These are phyloP conservation scores for Myriangium duriaei DNA, from an alignment of 2,329 filamentous ascomycete genomes.

Conservation along the genomic window DNA sequence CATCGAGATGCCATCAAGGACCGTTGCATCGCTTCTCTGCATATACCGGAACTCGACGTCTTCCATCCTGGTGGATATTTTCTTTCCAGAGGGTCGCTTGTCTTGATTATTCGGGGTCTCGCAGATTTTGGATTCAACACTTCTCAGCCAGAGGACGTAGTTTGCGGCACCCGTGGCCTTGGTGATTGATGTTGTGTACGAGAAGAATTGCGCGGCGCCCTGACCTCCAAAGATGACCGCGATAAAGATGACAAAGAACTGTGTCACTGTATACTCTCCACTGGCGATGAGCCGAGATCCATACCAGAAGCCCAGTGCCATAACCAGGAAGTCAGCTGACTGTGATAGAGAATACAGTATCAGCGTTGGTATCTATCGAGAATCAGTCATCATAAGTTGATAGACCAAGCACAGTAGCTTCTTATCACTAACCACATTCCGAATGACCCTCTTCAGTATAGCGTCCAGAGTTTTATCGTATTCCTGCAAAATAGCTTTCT, in stretches of 20 bases:
- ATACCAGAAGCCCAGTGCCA: constrained; percentile 26
- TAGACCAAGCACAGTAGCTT: too few relatives aligned
- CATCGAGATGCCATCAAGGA: constrained; percentile 19
- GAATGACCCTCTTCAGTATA: constrained; percentile 17
- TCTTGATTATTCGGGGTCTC: constrained; percentile 24
- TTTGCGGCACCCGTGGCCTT: constrained; percentile 28
- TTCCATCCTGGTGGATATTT: constrained; percentile 14
- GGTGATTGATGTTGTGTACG: constrained; percentile 37
- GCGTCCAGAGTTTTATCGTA: constrained; percentile 18
- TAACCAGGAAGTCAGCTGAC: constrained; percentile 21
- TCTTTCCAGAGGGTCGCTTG: constrained; percentile 17
- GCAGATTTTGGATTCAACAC: constrained; percentile 25
- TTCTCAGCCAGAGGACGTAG: constrained; percentile 33
- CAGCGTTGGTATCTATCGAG: constrained; percentile 13
- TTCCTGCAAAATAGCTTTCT: constrained; percentile 18
- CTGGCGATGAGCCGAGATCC: constrained; percentile 22
- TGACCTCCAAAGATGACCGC: constrained; percentile 57
- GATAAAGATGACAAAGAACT: constrained; percentile 51
- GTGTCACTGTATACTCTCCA: constrained; percentile 22
- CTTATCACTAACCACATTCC: constrained; percentile 10
- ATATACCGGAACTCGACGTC: constrained; percentile 21
- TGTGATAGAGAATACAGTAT: constrained; percentile 22
- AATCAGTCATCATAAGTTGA: too few relatives aligned
- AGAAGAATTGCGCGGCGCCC: constrained; percentile 53
- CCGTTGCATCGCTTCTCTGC: constrained; percentile 16